A percentile compares a stretch with the other conserved stretches of the same genome.
Evolutionary conservation across 2,329 filamentous ascomycete species (phyloP).

Genomic region (Neoscytalidium dimidiatum): DNA sequence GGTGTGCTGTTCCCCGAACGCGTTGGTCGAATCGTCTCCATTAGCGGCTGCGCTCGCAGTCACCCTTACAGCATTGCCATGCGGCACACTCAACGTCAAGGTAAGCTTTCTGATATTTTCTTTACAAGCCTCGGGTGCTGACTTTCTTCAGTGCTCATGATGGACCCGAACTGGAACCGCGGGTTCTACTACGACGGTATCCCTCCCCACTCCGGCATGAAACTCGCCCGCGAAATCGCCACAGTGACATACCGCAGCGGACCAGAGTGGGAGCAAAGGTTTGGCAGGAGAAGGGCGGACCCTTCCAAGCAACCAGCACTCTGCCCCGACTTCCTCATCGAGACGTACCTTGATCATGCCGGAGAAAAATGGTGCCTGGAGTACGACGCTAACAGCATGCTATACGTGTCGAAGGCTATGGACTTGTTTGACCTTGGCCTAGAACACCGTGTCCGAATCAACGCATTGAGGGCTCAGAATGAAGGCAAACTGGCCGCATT

Average conservation of each 20-base stretch:
- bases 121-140: neutral
- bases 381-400: slow-evolving; percentile 91
- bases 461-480: slow-evolving; percentile 63
- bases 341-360: slow-evolving; percentile 96
- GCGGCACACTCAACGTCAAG: slow-evolving; percentile 93
- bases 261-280: slow-evolving; percentile 95
- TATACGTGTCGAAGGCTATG: slow-evolving; percentile 99
- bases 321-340: slow-evolving; percentile 97
- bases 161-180: slow-evolving; percentile 95
- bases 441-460: slow-evolving; percentile 66
- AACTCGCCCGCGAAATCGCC: slow-evolving; percentile 93
- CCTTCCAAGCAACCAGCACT: slow-evolving; percentile 82
- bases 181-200: slow-evolving; percentile 84
- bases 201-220: slow-evolving; percentile 95
- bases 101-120: slow-evolving; percentile 29
- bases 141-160: slow-evolving; percentile 74
- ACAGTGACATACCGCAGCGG: slow-evolving; percentile 96
- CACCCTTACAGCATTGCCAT: slow-evolving; percentile 99
- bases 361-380: slow-evolving; percentile 98
- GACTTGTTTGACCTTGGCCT: slow-evolving; percentile 90
- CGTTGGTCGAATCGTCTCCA: slow-evolving; percentile 79
- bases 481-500: slow-evolving; percentile 57
- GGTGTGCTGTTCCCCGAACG: slow-evolving; percentile 81
- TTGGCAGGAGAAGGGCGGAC: slow-evolving; percentile 85
- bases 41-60: slow-evolving; percentile 89